Evolutionary conservation across 192 early-diverging fungal genomes (phyloP).

Genomic region (Backusella tarrabulga): DNA sequence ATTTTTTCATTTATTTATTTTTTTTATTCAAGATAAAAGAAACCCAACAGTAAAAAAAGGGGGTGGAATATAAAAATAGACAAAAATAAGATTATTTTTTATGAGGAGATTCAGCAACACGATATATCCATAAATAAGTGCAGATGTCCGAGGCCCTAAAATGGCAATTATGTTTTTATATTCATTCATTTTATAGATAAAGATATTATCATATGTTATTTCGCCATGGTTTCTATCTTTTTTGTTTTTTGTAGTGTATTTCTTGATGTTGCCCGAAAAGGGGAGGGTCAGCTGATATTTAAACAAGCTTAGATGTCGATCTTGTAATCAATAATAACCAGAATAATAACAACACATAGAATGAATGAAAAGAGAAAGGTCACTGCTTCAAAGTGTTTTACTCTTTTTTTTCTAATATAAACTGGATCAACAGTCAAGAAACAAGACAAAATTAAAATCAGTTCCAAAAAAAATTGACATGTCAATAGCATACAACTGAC

Average conservation of each 20-base stretch:
- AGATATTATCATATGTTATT: not conserved
- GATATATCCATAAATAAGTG: not conserved
- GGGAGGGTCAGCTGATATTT: not conserved
- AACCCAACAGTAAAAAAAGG: not conserved
- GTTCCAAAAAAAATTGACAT: not conserved
- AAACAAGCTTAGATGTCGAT: not conserved
- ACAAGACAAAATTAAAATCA: not conserved
- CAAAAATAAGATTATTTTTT: not conserved
- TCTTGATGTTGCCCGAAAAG: not conserved
- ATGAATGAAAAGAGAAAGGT: not conserved
- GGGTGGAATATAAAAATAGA: not conserved
- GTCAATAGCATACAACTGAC: not conserved
- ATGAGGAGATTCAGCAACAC: not conserved
- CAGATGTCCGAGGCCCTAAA: not conserved
- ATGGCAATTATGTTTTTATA: not conserved
- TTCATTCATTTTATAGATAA: not conserved
- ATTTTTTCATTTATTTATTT: constrained; percentile 4
- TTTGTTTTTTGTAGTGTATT: not conserved
- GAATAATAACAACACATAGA: too few species aligned
- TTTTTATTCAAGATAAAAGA: not conserved
- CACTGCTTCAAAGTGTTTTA: too few species aligned
- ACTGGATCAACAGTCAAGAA: not conserved
- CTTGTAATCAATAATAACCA: not conserved
- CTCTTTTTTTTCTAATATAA: not conserved
- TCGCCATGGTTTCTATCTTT: not conserved